Evolutionary conservation across 352 stramenopile genomes (phyloP), one percentile per base, ranked within the genome.

Genomic region (Phytophthora hybrid): DNA sequence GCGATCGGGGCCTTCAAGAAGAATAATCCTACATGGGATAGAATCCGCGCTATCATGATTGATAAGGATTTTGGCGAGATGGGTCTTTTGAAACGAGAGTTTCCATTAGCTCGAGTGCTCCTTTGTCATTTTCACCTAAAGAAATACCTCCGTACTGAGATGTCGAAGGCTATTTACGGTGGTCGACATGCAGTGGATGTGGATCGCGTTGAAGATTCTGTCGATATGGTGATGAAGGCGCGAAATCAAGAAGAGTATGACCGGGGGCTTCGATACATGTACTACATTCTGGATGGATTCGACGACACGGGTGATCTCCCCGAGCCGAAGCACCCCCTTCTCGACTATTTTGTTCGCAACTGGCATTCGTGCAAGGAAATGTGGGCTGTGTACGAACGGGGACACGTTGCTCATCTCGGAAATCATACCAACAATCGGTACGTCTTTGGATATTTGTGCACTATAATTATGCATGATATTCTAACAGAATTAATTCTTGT

Each of bases 351-450:
- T 26, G 23, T 26, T 26, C 23, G 23, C 23, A 26, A 26, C 23
- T 26, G 23, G 23, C 23, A 26, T 26, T 26, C 23, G 2, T 26
- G 23, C 23, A 26, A 26, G 23, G 23, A 26, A 26, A 26, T 26
- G 23, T 26, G 23, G 23, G 23, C 23, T 26, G 23, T 26, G 23
- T 26, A 26, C 18, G 41, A 56, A 16, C 23, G 58, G 0, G 58
- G 26, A 4, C 13, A 64, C n/a, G 41, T 64, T 1, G 16, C 58
- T 2, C 58, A 56, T 56, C 23, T 64, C 6, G 58, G 58, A 3
- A 64, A 64, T 26, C 58, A 64, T 14, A 64, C 58, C 4, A 64
- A 64, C 23, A 64, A 64, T 29, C 41, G 58, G 58, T 62, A 53
- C 34, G 56, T 29, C 53, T 26, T 26, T 26, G 23, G 23, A 26